phyloP scores from a whole-genome alignment of 148 eudicot genomes.

The Agrostemma githago region DNA sequence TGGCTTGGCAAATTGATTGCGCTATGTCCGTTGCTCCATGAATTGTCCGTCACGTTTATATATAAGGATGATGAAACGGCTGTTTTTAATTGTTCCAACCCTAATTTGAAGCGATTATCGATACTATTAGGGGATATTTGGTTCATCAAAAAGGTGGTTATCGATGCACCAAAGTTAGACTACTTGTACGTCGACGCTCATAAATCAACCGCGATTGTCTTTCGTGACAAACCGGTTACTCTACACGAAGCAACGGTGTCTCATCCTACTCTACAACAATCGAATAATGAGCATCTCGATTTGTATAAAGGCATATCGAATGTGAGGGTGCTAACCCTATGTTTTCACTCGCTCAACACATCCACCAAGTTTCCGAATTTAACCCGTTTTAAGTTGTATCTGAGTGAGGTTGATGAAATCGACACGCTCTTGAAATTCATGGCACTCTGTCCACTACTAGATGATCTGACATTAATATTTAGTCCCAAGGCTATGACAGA shows the following conservation, averaged over 20 bases:
- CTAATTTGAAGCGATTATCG: neutral
- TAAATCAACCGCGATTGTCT: neutral
- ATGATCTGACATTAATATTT: neutral
- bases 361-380: neutral
- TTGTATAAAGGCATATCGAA: neutral
- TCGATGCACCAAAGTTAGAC: neutral
- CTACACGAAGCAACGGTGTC: too few species aligned
- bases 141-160: neutral
- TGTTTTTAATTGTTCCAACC: neutral
- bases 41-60: neutral
- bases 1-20: neutral
- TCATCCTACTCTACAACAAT: too few species aligned
- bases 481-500: too few species aligned
- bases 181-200: neutral
- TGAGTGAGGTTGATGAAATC: neutral
- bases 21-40: neutral
- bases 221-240: neutral
- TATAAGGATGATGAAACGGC: too few species aligned
- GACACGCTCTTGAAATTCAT: neutral
- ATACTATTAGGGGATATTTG: neutral
- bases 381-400: neutral
- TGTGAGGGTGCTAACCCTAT: neutral
- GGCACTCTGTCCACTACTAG: neutral
- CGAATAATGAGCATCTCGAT: too few species aligned
- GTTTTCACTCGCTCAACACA: neutral